Evolutionary conservation across 345 rosid genomes (phyloP).

Genomic region (Punica granatum): DNA sequence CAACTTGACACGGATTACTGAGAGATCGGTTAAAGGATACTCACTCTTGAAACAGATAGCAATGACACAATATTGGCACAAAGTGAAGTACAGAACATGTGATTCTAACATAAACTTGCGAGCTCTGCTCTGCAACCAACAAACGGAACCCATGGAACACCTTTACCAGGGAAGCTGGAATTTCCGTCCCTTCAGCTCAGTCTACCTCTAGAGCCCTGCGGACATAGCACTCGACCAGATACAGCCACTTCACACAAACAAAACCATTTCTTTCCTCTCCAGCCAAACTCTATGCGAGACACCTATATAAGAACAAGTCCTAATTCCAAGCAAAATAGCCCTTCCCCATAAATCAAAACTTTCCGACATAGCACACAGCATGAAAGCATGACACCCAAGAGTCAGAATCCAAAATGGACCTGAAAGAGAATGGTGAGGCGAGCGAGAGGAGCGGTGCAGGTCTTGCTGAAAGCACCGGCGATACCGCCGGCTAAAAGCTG

Average conservation of each 20-base stretch:
- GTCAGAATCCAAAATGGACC: conserved; percentile 27
- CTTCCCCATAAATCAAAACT: not conserved
- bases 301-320: not conserved
- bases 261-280: not conserved
- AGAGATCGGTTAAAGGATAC: not conserved
- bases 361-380: not conserved
- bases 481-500: conserved; percentile 84
- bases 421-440: conserved; percentile 94
- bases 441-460: conserved; percentile 96
- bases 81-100: not conserved
- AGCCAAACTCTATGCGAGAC: not conserved
- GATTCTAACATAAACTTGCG: not conserved
- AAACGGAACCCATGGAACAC: not conserved
- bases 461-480: conserved; percentile 95
- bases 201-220: not conserved
- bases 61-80: not conserved
- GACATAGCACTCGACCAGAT: not conserved
- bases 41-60: not conserved
- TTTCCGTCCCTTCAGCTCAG: not conserved
- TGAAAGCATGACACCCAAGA: not conserved
- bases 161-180: too few species aligned
- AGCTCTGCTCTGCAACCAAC: not conserved
- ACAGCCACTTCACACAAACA: not conserved
- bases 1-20: not conserved
- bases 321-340: too few species aligned